phyloP scores from a whole-genome alignment of 208 protist species.

The Phytomonas serpens region DNA sequence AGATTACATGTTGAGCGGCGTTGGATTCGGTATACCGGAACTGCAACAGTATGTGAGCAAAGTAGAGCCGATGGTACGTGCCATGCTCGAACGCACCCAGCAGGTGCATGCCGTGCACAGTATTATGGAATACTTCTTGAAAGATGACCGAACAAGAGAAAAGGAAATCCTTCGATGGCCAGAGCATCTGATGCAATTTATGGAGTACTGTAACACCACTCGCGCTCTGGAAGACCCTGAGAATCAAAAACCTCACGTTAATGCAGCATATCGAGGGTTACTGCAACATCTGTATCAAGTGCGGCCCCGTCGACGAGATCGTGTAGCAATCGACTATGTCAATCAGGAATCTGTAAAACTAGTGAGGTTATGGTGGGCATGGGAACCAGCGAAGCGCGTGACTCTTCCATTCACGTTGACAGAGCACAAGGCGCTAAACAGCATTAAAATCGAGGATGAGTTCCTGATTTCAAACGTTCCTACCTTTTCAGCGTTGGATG shows the following conservation, averaged over 20 bases:
- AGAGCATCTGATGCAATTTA: conserved; percentile 78
- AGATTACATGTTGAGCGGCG: conserved; percentile 55
- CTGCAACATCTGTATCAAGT: conserved; percentile 52
- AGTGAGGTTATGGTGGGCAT: conserved; percentile 41
- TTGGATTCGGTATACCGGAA: conserved; percentile 70
- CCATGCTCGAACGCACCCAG: conserved; percentile 82
- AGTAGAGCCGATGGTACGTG: conserved; percentile 79
- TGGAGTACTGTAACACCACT: conserved; percentile 82
- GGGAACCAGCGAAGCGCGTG: conserved; percentile 21
- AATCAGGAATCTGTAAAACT: conserved; percentile 34
- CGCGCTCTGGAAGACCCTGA: conserved; percentile 61
- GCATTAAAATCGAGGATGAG: conserved; percentile 42
- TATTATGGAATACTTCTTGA: conserved; percentile 55
- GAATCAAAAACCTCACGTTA: conserved; percentile 40
- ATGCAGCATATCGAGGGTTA: conserved; percentile 50
- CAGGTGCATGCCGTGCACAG: conserved; percentile 79
- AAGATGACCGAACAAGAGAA: conserved; percentile 14
- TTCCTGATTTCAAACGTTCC: conserved; percentile 38
- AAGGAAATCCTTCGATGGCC: conserved; percentile 62
- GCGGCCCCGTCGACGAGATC: conserved; percentile 33
- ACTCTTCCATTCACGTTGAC: conserved; percentile 45
- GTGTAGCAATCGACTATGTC: conserved; percentile 53
- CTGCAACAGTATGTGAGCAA: conserved; percentile 82
- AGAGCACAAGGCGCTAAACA: conserved; percentile 75
- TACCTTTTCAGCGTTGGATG: conserved; percentile 55